Evolutionary conservation across 306 rosid genomes (phyloP), one percentile per base, ranked within the genome.

Genomic region (Vicia villosa): DNA sequence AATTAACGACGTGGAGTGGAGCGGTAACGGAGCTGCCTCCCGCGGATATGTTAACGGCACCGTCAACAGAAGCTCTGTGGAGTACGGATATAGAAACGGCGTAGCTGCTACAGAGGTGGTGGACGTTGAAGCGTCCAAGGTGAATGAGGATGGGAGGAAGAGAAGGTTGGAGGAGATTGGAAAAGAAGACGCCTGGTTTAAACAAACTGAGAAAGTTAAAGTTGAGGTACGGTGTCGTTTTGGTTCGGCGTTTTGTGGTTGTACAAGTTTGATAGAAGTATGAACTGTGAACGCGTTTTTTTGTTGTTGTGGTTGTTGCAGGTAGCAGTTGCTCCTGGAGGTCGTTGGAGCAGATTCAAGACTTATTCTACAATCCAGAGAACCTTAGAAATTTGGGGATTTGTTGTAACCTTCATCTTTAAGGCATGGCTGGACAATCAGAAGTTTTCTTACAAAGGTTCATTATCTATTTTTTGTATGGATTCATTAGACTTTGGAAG

Each of bases 301-400:
- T 55, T 24, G 9, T 56, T 62, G 37, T 7, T 34, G 10, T 56
- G 62, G 37, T 34, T 34, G 38, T 59, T 1, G 65, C 85, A 94
- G 97, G 98, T 94, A 51, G 88, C 97, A 34, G 95, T 87, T 77
- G 81, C 92, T 6, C 96, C 98, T 55, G 97, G 98, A 58, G 98
- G 98, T 64, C 95, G 97, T 38, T 94, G 98, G 98, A 86, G 83
- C 74, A 87, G 97, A 79, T 94, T 94, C 72, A 94, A 87, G 85
- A 84, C 97, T 51, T 94, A 94, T 81, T 94, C 98, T n/a, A 94
- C 97, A 8, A 87, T 94, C 41, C 98, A 94, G 79, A 90, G 98
- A 76, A 90, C 96, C 47, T 67, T 94, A 79, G 98, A 94, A 68
- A 94, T 94, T 74, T 94, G 98, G 98, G 98, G 97, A 77, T 94